phyloP scores from a whole-genome alignment of 176 grass and related monocot genomes.

The Hsuehochloa calcarea region DNA sequence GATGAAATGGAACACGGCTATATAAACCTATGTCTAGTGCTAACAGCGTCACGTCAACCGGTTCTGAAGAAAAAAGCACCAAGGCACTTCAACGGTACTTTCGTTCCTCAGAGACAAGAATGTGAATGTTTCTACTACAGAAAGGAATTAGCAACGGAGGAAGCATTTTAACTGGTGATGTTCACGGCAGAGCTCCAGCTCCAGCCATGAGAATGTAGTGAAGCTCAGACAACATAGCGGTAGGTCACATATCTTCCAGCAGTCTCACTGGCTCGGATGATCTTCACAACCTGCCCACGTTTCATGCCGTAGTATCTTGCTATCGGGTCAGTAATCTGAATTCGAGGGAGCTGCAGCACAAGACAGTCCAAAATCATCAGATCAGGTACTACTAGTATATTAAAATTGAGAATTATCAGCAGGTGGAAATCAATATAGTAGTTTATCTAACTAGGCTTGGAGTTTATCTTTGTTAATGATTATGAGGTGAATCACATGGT shows the following conservation, averaged over 20 bases:
- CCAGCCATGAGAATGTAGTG: not conserved
- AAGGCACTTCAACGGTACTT: not conserved
- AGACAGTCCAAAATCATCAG: slow-evolving; percentile 12
- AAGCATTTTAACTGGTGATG: not conserved
- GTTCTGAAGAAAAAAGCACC: not conserved
- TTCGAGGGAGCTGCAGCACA: slow-evolving; percentile 58
- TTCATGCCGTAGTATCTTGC: slow-evolving; percentile 85
- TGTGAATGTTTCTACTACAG: not conserved
- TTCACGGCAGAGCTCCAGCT: not conserved
- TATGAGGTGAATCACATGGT: not conserved
- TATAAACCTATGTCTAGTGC: not conserved
- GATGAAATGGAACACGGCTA: not conserved
- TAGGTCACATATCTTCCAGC: slow-evolving; percentile 76
- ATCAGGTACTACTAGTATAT: not conserved
- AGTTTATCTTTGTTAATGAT: not conserved
- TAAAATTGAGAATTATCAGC: not conserved
- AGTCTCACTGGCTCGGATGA: slow-evolving; percentile 60
- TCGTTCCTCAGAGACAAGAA: not conserved
- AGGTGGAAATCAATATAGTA: not conserved
- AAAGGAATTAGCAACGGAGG: not conserved
- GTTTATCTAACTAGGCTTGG: not conserved
- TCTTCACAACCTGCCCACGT: slow-evolving; percentile 80
- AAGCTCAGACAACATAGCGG: slow-evolving; percentile 68
- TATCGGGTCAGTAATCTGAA: slow-evolving; percentile 74
- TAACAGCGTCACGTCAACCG: not conserved